Base-by-base conservation (phyloP, 1,284 basidiomycete genomes). In the Cerrena zonata region DNA sequence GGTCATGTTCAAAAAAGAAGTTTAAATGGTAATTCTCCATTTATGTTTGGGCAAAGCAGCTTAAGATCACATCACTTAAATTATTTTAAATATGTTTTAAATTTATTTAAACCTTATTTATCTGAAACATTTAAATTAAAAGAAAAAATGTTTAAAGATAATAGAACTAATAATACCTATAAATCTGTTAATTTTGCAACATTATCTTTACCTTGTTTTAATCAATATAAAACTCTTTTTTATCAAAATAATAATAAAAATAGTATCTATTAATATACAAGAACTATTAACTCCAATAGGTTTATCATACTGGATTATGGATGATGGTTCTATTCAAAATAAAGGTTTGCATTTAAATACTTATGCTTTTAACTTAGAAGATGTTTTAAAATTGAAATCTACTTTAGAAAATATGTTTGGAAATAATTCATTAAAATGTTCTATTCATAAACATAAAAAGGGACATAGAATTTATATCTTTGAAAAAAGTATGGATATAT, bases 1-100 rank as follows among this genome's bases (percentile, higher is more conserved):
- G 53, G 47, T 54, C 21, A 43, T n/a, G 10, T 11, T 11, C 10
- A 36, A 11, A 11, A 36, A 11, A 11, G n/a, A 11, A 36, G n/a
- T 10, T 36, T 61, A 53, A 38, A 60, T 53, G 30, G 52, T 61
- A 58, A 56, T 48, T 47, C 58, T 48, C 54, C 60, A 62, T 52
- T 61, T 54, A 50, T 60, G 60, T 60, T 55, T 62, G 58, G 60
- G 60, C 50, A 62, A 61, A 58, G 61, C 55, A 62, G 40, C 60
- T 60, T 45, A 43, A 56, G 57, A 63, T 61, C 52, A 54, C 53
- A 52, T 53, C 55, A 59, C 62, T 62, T 19, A 56, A 44, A 53
- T 52, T 40, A 47, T 50, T 34, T 58, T 62, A 58, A 49, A 63
- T 53, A 52, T 53, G 55, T 59, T 54, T 57, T 44, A 59, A 51